Conservation (phyloP, 202 grass and related monocot genomes). For the Carex arenaria region DNA sequence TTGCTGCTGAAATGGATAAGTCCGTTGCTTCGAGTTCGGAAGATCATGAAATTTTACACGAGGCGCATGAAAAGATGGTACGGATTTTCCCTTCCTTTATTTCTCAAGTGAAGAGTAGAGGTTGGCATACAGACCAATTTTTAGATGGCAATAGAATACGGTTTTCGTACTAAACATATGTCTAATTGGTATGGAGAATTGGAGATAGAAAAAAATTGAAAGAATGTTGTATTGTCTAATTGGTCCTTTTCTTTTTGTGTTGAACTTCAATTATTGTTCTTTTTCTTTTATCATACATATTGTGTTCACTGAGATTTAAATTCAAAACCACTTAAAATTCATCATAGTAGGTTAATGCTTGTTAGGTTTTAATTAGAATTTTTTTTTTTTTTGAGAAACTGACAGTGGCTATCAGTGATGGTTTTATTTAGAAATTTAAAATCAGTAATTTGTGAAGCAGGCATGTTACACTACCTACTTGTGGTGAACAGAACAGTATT, state of each 20-base stretch:
- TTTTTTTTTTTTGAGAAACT: too few species aligned
- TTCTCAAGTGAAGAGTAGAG: slow-evolving; percentile 53
- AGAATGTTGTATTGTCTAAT: not conserved
- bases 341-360: not conserved
- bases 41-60: slow-evolving; percentile 15
- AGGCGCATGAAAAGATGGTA: slow-evolving; percentile 64
- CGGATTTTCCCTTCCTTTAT: slow-evolving; percentile 54
- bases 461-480: too few species aligned
- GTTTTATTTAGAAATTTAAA: too few species aligned
- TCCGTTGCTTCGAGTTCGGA: slow-evolving; percentile 19
- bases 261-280: not conserved
- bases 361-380: too few species aligned
- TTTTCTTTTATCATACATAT: not conserved
- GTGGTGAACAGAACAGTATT: too few species aligned
- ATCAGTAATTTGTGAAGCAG: too few species aligned
- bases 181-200: not conserved
- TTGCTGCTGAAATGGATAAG: slow-evolving; percentile 58
- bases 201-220: not conserved
- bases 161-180: slow-evolving; percentile 30
- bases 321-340: not conserved
- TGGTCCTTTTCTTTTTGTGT: not conserved
- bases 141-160: slow-evolving; percentile 71
- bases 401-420: too few species aligned
- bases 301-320: not conserved
- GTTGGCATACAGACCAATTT: slow-evolving; percentile 92